Conservation (phyloP, 495 filamentous ascomycete genomes). For the Aspergillus avenaceus region DNA sequence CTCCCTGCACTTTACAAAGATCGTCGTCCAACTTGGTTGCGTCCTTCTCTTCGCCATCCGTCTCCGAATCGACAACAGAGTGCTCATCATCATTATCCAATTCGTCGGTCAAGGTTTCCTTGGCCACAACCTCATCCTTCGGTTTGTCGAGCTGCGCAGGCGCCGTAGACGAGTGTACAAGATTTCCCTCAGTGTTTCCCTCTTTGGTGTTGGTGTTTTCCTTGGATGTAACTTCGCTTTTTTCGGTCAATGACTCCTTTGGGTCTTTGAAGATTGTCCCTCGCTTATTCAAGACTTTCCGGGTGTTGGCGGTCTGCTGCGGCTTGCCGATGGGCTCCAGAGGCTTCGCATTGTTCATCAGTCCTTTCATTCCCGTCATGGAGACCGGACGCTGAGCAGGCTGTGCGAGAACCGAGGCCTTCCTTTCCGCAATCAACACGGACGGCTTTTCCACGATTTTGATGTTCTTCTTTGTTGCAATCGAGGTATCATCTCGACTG, state of each 20-base stretch:
- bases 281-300: constrained; percentile 56
- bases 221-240: constrained; percentile 33
- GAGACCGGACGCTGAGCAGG: constrained; percentile 64
- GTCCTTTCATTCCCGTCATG: constrained; percentile 39
- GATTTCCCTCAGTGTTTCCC: constrained; percentile 10
- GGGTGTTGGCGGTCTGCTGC: constrained; percentile 32
- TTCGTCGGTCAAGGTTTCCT: constrained; percentile 7
- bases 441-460: constrained; percentile 41
- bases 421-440: constrained; percentile 36
- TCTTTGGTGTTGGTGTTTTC: constrained; percentile 23
- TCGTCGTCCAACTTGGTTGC: constrained; percentile 21
- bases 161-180: constrained; percentile 4
- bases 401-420: constrained; percentile 48
- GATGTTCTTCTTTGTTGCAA: constrained; percentile 44
- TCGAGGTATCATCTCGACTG: constrained; percentile 49
- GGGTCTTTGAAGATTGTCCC: constrained; percentile 65
- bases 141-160: constrained; percentile 6
- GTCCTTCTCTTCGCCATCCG: constrained; percentile 13
- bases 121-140: constrained; percentile 4
- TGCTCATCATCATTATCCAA: constrained; percentile 14
- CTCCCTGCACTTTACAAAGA: constrained; percentile 22
- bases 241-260: constrained; percentile 29
- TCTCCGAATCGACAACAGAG: constrained; percentile 10
- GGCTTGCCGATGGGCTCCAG: constrained; percentile 36
- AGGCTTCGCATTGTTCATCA: constrained; percentile 40